Conservation (phyloP, 176 grass and related monocot species). For the Lolium perenne region DNA sequence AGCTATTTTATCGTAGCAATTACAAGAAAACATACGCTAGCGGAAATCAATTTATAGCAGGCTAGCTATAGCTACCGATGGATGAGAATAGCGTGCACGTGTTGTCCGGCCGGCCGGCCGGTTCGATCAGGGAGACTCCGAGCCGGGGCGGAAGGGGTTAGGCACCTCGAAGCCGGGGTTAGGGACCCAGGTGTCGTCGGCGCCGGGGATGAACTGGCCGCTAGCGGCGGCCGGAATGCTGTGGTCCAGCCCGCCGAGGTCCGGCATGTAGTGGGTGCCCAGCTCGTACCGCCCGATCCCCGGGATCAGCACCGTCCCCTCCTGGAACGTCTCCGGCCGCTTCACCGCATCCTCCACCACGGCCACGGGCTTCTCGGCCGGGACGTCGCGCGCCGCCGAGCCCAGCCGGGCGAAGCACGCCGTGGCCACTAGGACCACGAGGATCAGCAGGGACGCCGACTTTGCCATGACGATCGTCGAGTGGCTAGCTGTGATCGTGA, state of each 20-base stretch:
- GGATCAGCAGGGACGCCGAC: slow-evolving; percentile 31
- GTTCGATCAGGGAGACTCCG: slow-evolving; percentile 38
- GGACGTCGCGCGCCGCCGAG: slow-evolving; percentile 51
- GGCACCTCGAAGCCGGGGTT: slow-evolving; percentile 91
- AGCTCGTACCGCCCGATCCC: slow-evolving; percentile 56
- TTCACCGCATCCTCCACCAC: slow-evolving; percentile 34
- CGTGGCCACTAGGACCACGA: slow-evolving; percentile 43
- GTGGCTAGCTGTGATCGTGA: not conserved
- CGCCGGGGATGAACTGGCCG: not conserved
- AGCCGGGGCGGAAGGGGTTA: slow-evolving; percentile 66
- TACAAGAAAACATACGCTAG: not conserved
- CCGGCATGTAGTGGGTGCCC: slow-evolving; percentile 18
- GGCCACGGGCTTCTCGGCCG: not conserved
- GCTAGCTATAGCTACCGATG: too few species aligned
- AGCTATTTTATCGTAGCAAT: slow-evolving; percentile 2
- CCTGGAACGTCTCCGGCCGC: slow-evolving; percentile 47
- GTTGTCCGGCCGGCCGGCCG: too few species aligned
- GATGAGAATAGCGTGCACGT: too few species aligned
- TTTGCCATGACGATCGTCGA: slow-evolving; percentile 2
- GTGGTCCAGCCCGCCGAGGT: slow-evolving; percentile 69
- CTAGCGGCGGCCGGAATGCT: too few species aligned
- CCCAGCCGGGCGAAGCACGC: slow-evolving; percentile 21
- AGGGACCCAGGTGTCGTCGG: slow-evolving; percentile 83
- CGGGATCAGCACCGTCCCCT: slow-evolving; percentile 65
- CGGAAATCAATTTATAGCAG: not conserved